Conservation (phyloP, 768 basidiomycete genomes). For the Hydnomerulius pinastri region DNA sequence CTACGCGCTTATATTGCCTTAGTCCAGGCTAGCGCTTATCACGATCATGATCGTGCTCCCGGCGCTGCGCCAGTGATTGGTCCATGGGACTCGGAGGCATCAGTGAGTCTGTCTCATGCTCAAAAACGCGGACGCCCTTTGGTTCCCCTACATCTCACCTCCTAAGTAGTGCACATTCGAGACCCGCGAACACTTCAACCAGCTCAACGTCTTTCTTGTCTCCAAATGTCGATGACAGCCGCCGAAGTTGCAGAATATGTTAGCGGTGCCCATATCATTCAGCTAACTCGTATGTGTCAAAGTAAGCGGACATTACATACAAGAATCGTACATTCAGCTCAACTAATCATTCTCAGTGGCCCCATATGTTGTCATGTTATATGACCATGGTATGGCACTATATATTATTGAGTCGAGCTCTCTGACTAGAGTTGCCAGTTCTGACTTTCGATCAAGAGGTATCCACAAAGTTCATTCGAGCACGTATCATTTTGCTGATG, state of each 20-base stretch:
- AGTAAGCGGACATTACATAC: not conserved
- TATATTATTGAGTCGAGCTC: not conserved
- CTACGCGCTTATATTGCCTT: no score
- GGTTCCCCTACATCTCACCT: no score
- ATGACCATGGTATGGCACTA: slow-evolving; percentile 4
- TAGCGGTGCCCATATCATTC: not conserved
- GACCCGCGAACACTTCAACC: no score
- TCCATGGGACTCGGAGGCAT: no score
- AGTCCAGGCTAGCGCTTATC: no score
- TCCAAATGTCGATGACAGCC: not conserved
- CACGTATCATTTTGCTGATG: not conserved
- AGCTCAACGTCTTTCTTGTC: no score
- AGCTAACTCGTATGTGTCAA: slow-evolving; percentile 4
- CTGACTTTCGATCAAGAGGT: slow-evolving; percentile 6
- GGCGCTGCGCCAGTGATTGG: no score
- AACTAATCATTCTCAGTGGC: not conserved
- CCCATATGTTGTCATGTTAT: slow-evolving; percentile 1
- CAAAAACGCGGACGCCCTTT: no score
- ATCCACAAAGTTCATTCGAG: not conserved
- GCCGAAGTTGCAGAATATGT: not conserved
- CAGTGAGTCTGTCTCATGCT: no score
- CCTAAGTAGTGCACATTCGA: no score
- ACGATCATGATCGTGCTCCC: no score
- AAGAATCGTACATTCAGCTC: no score
- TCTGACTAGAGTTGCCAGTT: not conserved